Conservation (phyloP, 1,284 basidiomycete genomes). For the Fomitopsis palustris region DNA sequence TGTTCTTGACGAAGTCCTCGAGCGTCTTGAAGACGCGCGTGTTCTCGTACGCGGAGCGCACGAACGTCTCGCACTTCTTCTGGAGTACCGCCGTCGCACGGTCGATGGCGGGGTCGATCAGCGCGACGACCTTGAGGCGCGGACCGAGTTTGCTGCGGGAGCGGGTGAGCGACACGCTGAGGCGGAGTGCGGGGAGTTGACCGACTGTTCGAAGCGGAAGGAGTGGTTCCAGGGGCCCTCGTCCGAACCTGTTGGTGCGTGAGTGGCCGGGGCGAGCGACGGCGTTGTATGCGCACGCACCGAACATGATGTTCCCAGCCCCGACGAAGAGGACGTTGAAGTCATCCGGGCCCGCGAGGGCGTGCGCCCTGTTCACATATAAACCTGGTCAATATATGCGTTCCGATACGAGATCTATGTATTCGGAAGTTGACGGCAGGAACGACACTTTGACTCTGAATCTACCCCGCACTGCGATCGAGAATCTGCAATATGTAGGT, state of each 20-base stretch:
- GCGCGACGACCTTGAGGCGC: constrained; percentile 92
- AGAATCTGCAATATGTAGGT: neutral
- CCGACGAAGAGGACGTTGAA: constrained; percentile 93
- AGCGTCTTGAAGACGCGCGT: constrained; percentile 87
- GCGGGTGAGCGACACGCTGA: constrained; percentile 7
- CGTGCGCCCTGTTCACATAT: constrained; percentile 40
- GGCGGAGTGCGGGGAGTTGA: constrained; percentile 4
- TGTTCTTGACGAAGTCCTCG: constrained; percentile 80
- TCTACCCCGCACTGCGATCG: neutral
- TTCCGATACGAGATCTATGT: neutral
- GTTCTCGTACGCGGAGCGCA: constrained; percentile 89
- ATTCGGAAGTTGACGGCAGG: neutral
- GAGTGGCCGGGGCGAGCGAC: neutral
- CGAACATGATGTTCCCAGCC: constrained; percentile 95
- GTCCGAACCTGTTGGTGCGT: constrained; percentile 55
- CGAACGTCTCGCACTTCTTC: constrained; percentile 93
- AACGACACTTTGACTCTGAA: neutral
- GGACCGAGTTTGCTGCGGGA: constrained; percentile 85
- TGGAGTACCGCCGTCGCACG: constrained; percentile 81
- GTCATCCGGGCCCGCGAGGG: constrained; percentile 56
- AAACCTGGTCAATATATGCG: constrained; percentile 2
- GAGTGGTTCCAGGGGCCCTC: constrained; percentile 94
- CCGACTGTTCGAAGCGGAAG: constrained; percentile 89
- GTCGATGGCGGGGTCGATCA: constrained; percentile 88
- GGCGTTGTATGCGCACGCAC: constrained; percentile 35